Conservation (phyloP, 305 asterid species). For the Ajuga reptans region DNA sequence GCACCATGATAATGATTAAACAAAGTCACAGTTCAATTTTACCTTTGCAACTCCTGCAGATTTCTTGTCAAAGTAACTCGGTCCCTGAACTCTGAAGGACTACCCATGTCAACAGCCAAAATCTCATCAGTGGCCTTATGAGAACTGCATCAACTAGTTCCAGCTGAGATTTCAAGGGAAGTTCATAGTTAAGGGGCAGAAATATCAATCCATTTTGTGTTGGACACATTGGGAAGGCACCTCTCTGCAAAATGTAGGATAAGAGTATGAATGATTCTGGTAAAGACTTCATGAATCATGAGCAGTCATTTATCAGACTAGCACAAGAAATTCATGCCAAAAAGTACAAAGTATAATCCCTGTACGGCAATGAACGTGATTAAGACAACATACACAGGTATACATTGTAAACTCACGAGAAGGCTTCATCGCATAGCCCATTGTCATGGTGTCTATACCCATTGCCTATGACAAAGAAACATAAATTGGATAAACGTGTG, state of each 20-base stretch:
- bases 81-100: conserved; percentile 37
- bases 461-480: conserved; percentile 41
- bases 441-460: conserved; percentile 41
- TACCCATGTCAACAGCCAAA: conserved; percentile 57
- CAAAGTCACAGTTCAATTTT: conserved; percentile 17
- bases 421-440: conserved; percentile 89
- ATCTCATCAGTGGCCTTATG: conserved; percentile 97
- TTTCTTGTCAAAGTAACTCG: conserved; percentile 50
- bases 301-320: not conserved
- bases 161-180: conserved; percentile 63
- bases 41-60: conserved; percentile 78
- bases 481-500: conserved; percentile 2
- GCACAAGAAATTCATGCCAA: not conserved
- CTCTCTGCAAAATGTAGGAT: conserved; percentile 61
- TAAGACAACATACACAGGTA: not conserved
- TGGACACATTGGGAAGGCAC: conserved; percentile 75
- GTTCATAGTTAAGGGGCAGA: conserved; percentile 65
- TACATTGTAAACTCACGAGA: conserved; percentile 49
- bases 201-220: conserved; percentile 72
- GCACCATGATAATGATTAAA: conserved; percentile 1
- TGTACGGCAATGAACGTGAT: not conserved
- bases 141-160: conserved; percentile 63
- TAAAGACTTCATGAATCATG: conserved; percentile 18
- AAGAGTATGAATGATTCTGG: conserved; percentile 14
- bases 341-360: not conserved